Percentiles rank a stretch among this genome's conserved stretches.
phyloP scores from a whole-genome alignment of 805 yeast species.

The Saturnispora zaruensis region DNA sequence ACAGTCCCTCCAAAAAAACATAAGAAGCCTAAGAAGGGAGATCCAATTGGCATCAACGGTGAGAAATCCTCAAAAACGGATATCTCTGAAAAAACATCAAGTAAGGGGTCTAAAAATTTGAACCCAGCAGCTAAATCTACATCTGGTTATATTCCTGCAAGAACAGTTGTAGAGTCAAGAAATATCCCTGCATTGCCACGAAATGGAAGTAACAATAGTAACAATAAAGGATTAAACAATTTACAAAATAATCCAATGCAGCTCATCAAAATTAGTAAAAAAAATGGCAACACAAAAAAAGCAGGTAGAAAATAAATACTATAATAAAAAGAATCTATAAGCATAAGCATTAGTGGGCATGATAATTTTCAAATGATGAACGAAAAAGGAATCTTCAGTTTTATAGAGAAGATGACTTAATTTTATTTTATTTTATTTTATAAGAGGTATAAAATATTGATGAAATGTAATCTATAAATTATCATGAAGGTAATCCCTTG shows the following conservation, averaged over 20 bases:
- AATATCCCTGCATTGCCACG: slow-evolving; percentile 5
- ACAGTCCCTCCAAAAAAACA: background rate
- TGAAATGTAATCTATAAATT: background rate
- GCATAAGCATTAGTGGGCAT: background rate
- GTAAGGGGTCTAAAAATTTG: background rate
- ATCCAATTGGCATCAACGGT: background rate
- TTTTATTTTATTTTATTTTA: background rate
- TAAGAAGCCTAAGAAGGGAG: background rate
- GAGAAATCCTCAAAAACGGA: background rate
- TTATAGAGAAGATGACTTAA: background rate
- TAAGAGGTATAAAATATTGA: background rate
- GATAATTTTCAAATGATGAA: background rate
- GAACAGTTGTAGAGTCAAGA: slow-evolving; percentile 4
- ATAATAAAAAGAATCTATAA: background rate
- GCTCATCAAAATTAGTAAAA: slow-evolving; percentile 13
- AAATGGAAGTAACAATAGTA: background rate
- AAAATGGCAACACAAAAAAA: slow-evolving; percentile 1
- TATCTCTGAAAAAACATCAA: background rate
- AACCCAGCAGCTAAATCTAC: background rate
- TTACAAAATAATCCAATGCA: slow-evolving; percentile 7
- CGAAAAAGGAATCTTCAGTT: background rate
- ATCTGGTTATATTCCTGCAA: slow-evolving; percentile 4
- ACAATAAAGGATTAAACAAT: background rate
- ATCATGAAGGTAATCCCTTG: slow-evolving; percentile 58
- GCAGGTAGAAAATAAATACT: background rate